These are phyloP conservation scores for Phlyctochytrium planicorne DNA, from an alignment of 192 early-diverging fungal species.

Conservation along the genomic window DNA sequence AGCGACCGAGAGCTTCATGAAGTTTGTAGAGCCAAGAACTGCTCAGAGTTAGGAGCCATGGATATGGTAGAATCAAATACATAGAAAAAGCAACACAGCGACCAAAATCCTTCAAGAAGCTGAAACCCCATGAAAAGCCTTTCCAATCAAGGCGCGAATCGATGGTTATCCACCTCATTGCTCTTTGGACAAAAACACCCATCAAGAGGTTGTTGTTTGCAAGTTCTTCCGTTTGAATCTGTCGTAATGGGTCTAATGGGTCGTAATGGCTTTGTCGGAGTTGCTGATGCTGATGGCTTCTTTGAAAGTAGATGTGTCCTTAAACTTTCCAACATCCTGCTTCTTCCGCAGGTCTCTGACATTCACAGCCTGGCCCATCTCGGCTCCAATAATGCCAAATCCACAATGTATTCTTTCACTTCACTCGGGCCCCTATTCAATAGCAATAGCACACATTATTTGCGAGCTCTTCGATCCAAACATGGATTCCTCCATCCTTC, in stretches of 20 bases:
- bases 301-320: slow-evolving; percentile 1
- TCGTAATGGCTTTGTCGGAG: background rate
- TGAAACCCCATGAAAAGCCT: no score
- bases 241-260: no score
- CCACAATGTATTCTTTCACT: slow-evolving; percentile 23
- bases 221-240: background rate
- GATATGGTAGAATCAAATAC: no score
- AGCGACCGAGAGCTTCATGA: no score
- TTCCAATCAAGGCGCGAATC: no score
- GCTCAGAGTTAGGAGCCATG: no score
- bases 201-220: background rate
- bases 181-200: background rate
- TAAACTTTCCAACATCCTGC: slow-evolving; percentile 24
- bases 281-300: background rate
- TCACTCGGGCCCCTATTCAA: slow-evolving; percentile 19
- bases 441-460: slow-evolving; percentile 25
- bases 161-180: no score
- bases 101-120: no score
- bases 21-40: no score
- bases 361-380: slow-evolving; percentile 10
- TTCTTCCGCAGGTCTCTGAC: slow-evolving; percentile 27
- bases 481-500: slow-evolving; percentile 11
- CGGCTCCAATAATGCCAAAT: slow-evolving; percentile 3
- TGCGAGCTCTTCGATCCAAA: slow-evolving; percentile 31
- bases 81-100: no score